Evolutionary conservation across 768 basidiomycete genomes (phyloP), one percentile per base, ranked within the genome.

Genomic region (Hypholoma fasciculare): DNA sequence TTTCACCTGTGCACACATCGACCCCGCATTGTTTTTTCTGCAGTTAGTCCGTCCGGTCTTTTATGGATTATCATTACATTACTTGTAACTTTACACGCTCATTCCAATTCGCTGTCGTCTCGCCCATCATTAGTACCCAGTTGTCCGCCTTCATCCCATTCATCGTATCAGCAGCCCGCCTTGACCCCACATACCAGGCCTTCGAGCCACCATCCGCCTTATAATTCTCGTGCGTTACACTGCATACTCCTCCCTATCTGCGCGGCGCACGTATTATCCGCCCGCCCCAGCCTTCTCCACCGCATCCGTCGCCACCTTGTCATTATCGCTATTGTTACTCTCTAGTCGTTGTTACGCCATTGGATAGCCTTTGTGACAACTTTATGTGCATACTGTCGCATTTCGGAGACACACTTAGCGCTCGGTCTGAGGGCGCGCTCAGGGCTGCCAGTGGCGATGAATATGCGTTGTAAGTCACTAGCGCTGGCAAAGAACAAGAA

Each of bases 21-120:
- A 42, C 16, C 7, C 40, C 40, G 40, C 17, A 16, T 16, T 16
- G 40, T 14, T 17, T 17, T 14, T 42, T 7, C 17, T 42, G 17
- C 40, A 17, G 16, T 42, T 14, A 16, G 17, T 42, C 17, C 2
- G 16, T 27, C n/a, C 43, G 14, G 39, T 42, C 40, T 53, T 26
- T 54, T 30, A 42, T 20, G 42, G 40, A 36, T 19, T 54, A 54
- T 54, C 52, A 44, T 44, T 54, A 44, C 52, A 54, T 54, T 54
- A 37, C 30, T 48, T 54, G 42, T 54, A 44, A 54, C 27, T 36
- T n/a, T 54, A 54, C 53, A 46, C 53, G 26, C 19, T 47, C 36
- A 48, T 47, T 13, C 17, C 37, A 30, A 46, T 1, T 47, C 27
- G 43, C 44, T 54, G 54, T 54, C 44, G 17, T 54, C 23, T 34